phyloP scores from a whole-genome alignment of 164 flowering plant genomes.

The Vitis rupestris region DNA sequence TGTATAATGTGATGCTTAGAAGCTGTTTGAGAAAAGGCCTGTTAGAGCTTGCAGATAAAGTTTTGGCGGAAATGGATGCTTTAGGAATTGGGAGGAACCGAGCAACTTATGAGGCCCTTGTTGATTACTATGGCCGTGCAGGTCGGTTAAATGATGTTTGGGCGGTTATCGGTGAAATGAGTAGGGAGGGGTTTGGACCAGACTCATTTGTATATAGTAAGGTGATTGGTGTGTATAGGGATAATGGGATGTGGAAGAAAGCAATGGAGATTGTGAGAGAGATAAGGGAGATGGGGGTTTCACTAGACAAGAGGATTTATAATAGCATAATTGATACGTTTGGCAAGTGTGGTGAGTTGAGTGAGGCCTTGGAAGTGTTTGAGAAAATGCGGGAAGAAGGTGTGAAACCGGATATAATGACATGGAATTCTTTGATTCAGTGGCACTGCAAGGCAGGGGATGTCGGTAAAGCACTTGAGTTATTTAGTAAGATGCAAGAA shows the following conservation, averaged over 20 bases:
- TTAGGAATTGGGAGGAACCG: constrained; percentile 33
- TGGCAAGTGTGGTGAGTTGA: constrained; percentile 70
- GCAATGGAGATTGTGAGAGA: constrained; percentile 60
- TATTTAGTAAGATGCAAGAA: constrained; percentile 71
- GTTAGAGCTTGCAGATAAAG: constrained; percentile 33
- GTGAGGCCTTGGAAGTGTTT: constrained; percentile 65
- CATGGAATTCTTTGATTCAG: constrained; percentile 79
- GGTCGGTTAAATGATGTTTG: constrained; percentile 71
- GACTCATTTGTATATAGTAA: constrained; percentile 60
- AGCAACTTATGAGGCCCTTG: constrained; percentile 55
- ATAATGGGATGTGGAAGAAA: constrained; percentile 94
- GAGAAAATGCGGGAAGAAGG: constrained; percentile 60
- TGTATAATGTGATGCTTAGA: constrained; percentile 54
- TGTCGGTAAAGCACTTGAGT: constrained; percentile 46
- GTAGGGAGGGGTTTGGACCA: constrained; percentile 36
- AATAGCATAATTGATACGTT: constrained; percentile 78
- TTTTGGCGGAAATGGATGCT: constrained; percentile 43
- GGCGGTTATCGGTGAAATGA: constrained; percentile 59
- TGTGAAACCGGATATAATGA: constrained; percentile 57
- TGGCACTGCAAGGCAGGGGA: constrained; percentile 76
- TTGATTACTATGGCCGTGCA: constrained; percentile 57
- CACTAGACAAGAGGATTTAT: constrained; percentile 52
- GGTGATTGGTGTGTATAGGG: constrained; percentile 65
- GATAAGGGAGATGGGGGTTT: constrained; percentile 54
- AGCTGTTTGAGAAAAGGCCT: constrained; percentile 69